These are phyloP conservation scores for Haplosporangium sp. DNA, from an alignment of 371 early-diverging fungal species.

Conservation along the genomic window DNA sequence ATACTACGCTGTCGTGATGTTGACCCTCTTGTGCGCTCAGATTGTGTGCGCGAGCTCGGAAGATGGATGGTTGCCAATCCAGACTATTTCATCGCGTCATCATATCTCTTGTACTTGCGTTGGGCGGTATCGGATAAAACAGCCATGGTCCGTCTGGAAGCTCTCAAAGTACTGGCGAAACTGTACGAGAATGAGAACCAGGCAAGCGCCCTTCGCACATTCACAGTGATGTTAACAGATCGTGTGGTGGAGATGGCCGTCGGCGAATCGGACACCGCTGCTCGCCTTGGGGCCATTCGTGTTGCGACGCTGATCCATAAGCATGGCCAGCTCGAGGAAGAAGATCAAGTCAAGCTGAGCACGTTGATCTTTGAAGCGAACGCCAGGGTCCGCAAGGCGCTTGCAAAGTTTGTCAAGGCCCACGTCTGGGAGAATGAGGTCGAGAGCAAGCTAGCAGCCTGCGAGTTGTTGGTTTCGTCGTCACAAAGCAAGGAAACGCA, in stretches of 20 bases:
- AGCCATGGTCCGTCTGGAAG: slow-evolving; percentile 71
- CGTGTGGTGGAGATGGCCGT: slow-evolving; percentile 88
- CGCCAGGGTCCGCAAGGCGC: slow-evolving; percentile 54
- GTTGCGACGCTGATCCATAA: slow-evolving; percentile 62
- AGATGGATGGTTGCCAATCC: slow-evolving; percentile 80
- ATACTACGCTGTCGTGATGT: slow-evolving; percentile 91
- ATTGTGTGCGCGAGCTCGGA: slow-evolving; percentile 84
- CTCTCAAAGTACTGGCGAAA: slow-evolving; percentile 63
- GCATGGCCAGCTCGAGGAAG: slow-evolving; percentile 58
- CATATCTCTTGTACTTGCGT: slow-evolving; percentile 84
- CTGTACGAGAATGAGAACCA: slow-evolving; percentile 67
- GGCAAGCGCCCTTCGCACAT: slow-evolving; percentile 67
- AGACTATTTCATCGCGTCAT: slow-evolving; percentile 74
- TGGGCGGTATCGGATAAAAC: slow-evolving; percentile 89
- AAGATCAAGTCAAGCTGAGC: slow-evolving; percentile 51
- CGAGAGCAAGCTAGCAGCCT: slow-evolving; percentile 57
- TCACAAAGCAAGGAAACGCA: slow-evolving; percentile 12
- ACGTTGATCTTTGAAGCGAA: slow-evolving; percentile 55
- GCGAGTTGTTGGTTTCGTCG: slow-evolving; percentile 51
- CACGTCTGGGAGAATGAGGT: slow-evolving; percentile 60
- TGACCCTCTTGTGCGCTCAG: slow-evolving; percentile 84
- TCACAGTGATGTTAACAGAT: slow-evolving; percentile 78
- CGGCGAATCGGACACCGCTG: slow-evolving; percentile 76
- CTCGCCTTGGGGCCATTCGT: slow-evolving; percentile 75
- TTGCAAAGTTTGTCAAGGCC: slow-evolving; percentile 61